phyloP scores from a whole-genome alignment of 768 basidiomycete genomes.

The Tremella mesenterica region DNA sequence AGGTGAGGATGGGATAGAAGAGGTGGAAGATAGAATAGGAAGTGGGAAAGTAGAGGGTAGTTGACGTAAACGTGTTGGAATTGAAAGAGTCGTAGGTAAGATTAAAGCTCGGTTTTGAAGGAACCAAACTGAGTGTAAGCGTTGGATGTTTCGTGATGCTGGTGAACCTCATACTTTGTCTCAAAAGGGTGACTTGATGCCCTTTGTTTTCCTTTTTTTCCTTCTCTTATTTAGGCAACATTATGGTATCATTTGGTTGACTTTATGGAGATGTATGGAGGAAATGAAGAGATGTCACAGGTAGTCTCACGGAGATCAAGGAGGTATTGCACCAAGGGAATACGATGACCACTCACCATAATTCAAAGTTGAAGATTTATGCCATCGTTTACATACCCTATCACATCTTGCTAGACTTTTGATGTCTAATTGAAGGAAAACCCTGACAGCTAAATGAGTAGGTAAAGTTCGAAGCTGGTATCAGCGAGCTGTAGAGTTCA shows the following conservation, averaged over 20 bases:
- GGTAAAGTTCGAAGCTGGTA: conserved; percentile 50
- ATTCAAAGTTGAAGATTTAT: conserved; percentile 77
- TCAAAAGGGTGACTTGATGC: no score
- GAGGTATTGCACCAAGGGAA: no score
- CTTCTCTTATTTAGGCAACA: no score
- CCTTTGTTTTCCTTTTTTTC: no score
- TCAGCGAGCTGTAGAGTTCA: background rate
- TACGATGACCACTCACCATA: conserved; percentile 66
- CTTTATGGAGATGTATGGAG: no score
- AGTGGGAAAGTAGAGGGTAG: no score
- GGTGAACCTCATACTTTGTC: background rate
- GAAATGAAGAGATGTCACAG: no score
- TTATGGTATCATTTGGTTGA: no score
- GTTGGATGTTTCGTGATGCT: background rate
- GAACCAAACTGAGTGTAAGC: conserved; percentile 68
- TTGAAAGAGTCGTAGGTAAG: conserved; percentile 73
- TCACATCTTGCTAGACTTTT: conserved; percentile 67
- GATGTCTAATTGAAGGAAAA: conserved; percentile 59
- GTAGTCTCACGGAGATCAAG: no score
- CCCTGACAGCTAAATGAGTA: conserved; percentile 69
- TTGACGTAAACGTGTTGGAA: no score
- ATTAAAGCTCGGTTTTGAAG: conserved; percentile 79
- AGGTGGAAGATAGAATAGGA: no score
- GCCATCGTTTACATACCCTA: conserved; percentile 77
- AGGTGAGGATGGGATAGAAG: no score